Evolutionary conservation across 75 land plant genomes (phyloP).

Genomic region (Cupressus sempervirens): DNA sequence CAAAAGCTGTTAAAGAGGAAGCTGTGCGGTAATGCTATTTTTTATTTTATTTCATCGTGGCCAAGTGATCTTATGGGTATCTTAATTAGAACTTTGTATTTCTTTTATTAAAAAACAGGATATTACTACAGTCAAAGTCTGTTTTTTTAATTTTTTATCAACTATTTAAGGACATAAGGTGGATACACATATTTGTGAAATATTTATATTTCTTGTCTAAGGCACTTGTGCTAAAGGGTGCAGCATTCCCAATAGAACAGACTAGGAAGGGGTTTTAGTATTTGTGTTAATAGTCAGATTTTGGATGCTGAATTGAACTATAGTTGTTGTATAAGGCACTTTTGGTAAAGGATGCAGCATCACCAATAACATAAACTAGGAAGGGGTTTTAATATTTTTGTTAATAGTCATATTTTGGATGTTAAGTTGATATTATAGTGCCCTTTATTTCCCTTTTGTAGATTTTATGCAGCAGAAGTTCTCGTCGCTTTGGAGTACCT

Average conservation of each 20-base stretch:
- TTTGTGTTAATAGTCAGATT: neutral
- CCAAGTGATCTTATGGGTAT: neutral
- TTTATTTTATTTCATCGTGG: neutral
- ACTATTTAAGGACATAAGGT: neutral
- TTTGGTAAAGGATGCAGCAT: neutral
- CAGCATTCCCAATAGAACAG: neutral
- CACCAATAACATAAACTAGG: neutral
- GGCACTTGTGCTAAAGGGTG: neutral
- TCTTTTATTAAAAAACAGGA: neutral
- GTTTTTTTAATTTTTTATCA: neutral
- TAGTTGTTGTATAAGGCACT: neutral
- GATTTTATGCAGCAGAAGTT: constrained; percentile 91
- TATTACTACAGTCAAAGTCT: neutral
- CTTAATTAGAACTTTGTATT: neutral
- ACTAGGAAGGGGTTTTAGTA: neutral
- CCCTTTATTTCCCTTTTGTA: constrained; percentile 22
- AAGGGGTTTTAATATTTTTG: neutral
- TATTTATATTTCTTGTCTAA: neutral
- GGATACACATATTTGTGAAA: neutral
- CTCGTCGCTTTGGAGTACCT: constrained; percentile 81
- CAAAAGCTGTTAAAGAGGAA: constrained; percentile 78
- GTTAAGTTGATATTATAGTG: neutral
- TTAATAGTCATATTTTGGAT: neutral
- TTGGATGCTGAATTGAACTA: neutral
- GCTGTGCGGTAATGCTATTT: constrained; percentile 55